A percentile compares a stretch with the other conserved stretches of the same genome.
Evolutionary conservation across 352 stramenopile species (phyloP).

Genomic region (Globisporangium nodosum): DNA sequence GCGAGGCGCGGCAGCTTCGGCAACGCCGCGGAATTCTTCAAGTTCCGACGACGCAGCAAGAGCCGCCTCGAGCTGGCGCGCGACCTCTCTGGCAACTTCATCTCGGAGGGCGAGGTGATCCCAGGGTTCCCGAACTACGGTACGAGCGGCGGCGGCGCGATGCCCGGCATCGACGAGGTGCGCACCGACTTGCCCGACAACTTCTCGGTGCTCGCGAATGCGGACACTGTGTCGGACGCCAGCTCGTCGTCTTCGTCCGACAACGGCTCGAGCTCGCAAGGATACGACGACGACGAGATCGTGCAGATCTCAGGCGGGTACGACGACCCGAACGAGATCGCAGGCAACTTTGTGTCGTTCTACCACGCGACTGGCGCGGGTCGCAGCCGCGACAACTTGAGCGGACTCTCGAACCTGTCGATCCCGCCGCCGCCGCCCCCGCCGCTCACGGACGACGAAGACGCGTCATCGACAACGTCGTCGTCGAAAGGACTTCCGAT

Average conservation of each 20-base stretch:
- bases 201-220: conserved; percentile 26
- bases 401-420: conserved; percentile 40
- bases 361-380: conserved; percentile 54
- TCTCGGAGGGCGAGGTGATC: conserved; percentile 33
- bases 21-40: conserved; percentile 83
- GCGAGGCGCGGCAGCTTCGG: conserved; percentile 70
- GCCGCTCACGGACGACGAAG: conserved; percentile 62
- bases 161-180: conserved; percentile 75
- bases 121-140: conserved; percentile 52
- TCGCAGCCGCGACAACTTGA: conserved; percentile 18
- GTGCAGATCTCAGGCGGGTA: conserved; percentile 59
- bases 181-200: conserved; percentile 41
- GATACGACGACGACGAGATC: conserved; percentile 61
- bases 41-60: conserved; percentile 83
- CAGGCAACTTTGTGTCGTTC: conserved; percentile 73
- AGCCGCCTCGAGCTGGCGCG: conserved; percentile 73
- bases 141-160: conserved; percentile 30
- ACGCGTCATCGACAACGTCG: conserved; percentile 55
- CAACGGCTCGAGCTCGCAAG: conserved; percentile 54
- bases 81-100: conserved; percentile 45
- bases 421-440: conserved; percentile 62
- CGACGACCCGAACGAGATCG: conserved; percentile 51
- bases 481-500: conserved; percentile 65
- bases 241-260: conserved; percentile 48
- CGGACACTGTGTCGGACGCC: conserved; percentile 40